phyloP scores from a whole-genome alignment of 1,284 basidiomycete species.

The Boletus smithii region DNA sequence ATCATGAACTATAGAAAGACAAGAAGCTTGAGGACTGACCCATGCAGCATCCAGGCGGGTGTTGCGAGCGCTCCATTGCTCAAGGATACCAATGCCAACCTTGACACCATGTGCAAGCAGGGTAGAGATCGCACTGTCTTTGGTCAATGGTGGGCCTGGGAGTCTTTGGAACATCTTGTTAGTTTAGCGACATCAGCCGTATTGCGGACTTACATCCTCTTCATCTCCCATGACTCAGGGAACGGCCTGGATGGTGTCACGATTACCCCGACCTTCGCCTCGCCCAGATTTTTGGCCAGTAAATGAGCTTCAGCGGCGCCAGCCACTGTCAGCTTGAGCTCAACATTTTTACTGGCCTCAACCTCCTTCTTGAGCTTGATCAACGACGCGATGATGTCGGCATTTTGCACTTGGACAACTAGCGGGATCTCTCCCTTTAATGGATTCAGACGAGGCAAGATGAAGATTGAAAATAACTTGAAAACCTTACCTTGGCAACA shows the following conservation, averaged over 20 bases:
- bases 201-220: slow-evolving; percentile 42
- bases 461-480: background rate
- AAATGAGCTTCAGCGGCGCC: slow-evolving; percentile 77
- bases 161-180: slow-evolving; percentile 35
- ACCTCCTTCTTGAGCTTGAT: slow-evolving; percentile 76
- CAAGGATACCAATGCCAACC: slow-evolving; percentile 64
- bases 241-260: slow-evolving; percentile 58
- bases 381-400: slow-evolving; percentile 79
- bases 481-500: slow-evolving; percentile 37
- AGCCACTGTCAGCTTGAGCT: slow-evolving; percentile 56
- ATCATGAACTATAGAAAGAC: background rate
- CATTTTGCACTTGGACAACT: slow-evolving; percentile 56
- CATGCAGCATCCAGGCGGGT: slow-evolving; percentile 52
- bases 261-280: slow-evolving; percentile 74
- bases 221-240: slow-evolving; percentile 55
- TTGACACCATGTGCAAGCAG: slow-evolving; percentile 68
- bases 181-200: background rate
- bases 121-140: slow-evolving; percentile 59
- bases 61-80: slow-evolving; percentile 57
- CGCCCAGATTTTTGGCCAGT: slow-evolving; percentile 71
- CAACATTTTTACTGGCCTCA: slow-evolving; percentile 40
- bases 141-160: slow-evolving; percentile 74
- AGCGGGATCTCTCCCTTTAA: slow-evolving; percentile 51
- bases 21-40: slow-evolving; percentile 12
- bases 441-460: background rate